Evolutionary conservation across 225 moss, liverwort and hornwort genomes (phyloP).

Genomic region (Pseudisothecium myosuroides): DNA sequence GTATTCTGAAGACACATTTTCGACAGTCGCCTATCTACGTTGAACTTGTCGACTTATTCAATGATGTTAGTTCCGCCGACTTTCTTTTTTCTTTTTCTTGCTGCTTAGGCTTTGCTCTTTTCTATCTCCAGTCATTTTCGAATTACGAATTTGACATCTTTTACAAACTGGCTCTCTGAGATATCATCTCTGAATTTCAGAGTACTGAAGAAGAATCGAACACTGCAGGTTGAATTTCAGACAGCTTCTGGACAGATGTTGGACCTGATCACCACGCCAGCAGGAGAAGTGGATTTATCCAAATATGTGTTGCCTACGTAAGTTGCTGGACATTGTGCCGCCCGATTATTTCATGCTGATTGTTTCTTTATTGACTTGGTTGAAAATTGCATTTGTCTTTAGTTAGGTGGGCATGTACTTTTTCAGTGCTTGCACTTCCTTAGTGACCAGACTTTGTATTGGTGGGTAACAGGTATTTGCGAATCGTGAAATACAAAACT

Average conservation of each 20-base stretch:
- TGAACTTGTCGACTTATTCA: conserved; percentile 77
- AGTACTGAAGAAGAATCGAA: not conserved
- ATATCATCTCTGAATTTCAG: not conserved
- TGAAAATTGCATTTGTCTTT: not conserved
- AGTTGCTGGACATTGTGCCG: not conserved
- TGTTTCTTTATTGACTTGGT: not conserved
- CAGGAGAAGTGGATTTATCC: conserved; percentile 58
- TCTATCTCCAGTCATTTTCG: not conserved
- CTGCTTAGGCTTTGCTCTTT: not conserved
- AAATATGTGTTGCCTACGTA: conserved; percentile 57
- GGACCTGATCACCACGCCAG: conserved; percentile 58
- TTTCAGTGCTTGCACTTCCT: not conserved
- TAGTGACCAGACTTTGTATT: not conserved
- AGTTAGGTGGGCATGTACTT: not conserved
- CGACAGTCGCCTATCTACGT: conserved; percentile 60
- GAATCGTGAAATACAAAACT: conserved; percentile 93
- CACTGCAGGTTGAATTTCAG: conserved; percentile 50
- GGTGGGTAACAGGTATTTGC: conserved; percentile 49
- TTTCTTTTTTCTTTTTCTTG: not conserved
- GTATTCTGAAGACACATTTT: conserved; percentile 85
- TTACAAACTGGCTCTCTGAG: not conserved
- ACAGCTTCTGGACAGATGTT: conserved; percentile 60
- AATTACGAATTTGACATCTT: not conserved
- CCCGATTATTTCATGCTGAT: not conserved
- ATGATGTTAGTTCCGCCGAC: conserved; percentile 20